phyloP scores from a whole-genome alignment of 23 red algal genomes.

The Pyropia haitanensis region DNA sequence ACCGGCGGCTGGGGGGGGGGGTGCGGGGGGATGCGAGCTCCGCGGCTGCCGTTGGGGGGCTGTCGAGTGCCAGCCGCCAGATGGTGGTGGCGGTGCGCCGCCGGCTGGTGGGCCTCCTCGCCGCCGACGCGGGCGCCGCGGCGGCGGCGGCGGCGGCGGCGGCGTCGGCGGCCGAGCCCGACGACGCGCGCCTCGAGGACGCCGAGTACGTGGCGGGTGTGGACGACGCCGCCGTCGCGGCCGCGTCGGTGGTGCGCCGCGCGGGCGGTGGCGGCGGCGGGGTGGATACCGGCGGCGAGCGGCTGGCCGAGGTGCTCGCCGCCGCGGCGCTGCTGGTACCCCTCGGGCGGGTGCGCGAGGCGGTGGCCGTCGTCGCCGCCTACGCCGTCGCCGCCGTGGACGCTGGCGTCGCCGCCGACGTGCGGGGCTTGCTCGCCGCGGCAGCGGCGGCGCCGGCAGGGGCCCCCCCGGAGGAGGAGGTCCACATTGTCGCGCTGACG shows the following conservation, averaged over 20 bases:
- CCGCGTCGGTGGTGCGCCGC: not conserved
- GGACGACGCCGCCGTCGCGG: constrained; percentile 7
- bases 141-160: not conserved
- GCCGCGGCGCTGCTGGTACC: constrained; percentile 47
- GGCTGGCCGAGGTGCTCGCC: constrained; percentile 12
- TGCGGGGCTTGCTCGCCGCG: constrained; percentile 28
- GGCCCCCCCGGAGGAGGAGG: constrained; percentile 24
- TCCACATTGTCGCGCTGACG: constrained; percentile 56
- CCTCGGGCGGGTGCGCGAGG: constrained; percentile 42
- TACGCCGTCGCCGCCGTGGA: constrained; percentile 13
- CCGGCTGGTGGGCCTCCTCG: not conserved
- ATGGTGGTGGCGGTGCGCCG: constrained; percentile 23
- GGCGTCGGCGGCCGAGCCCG: not conserved
- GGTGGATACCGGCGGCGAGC: not conserved
- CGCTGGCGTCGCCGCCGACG: constrained; percentile 21
- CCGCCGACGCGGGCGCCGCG: not conserved
- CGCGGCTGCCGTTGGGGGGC: constrained; percentile 35
- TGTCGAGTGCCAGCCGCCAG: constrained; percentile 25
- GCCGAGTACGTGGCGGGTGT: constrained; percentile 17
- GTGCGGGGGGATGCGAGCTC: constrained; percentile 33
- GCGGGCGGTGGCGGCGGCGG: not conserved
- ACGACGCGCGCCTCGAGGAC: not conserved
- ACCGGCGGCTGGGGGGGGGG: constrained; percentile 21
- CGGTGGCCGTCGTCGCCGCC: constrained; percentile 21
- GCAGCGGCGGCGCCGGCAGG: not conserved